Conservation (phyloP, 2,329 filamentous ascomycete species). For the Stachybotrys chartarum region DNA sequence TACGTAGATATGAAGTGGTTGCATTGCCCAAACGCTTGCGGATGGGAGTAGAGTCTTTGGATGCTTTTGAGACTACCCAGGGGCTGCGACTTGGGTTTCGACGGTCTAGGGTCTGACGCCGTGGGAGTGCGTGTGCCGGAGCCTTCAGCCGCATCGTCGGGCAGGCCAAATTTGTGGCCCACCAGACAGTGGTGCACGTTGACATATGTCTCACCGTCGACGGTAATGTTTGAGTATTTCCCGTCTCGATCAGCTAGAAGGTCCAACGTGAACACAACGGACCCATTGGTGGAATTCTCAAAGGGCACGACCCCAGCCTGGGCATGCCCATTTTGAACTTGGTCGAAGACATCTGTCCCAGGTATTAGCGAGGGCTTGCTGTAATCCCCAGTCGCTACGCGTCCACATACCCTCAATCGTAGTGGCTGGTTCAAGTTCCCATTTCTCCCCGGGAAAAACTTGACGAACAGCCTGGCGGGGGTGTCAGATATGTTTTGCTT, state of each 20-base stretch:
- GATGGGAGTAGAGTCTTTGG: constrained; percentile 79
- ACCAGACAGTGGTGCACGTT: constrained; percentile 84
- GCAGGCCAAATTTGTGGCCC: constrained; percentile 36
- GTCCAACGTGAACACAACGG: constrained; percentile 84
- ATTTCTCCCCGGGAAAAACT: constrained; percentile 39
- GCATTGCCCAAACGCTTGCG: constrained; percentile 93
- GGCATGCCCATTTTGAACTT: constrained; percentile 60
- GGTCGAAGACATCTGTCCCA: constrained; percentile 65
- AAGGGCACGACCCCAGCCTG: constrained; percentile 81
- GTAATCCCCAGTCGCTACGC: background rate
- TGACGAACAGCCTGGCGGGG: constrained; percentile 35
- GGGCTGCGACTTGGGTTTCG: constrained; percentile 40
- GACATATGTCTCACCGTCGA: constrained; percentile 80
- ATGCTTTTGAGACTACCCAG: constrained; percentile 51
- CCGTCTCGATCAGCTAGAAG: constrained; percentile 69
- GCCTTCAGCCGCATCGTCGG: constrained; percentile 17
- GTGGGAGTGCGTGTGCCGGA: constrained; percentile 46
- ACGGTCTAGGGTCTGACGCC: constrained; percentile 32
- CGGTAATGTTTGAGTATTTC: constrained; percentile 59
- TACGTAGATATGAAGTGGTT: constrained; percentile 62
- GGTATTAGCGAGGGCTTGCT: constrained; percentile 4
- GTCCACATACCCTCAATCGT: constrained; percentile 39
- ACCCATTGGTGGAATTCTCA: constrained; percentile 93
- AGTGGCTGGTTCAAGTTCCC: constrained; percentile 40
- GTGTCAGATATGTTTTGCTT: background rate